Evolutionary conservation across 768 basidiomycete species (phyloP).

Genomic region (Psilocybe tampanensis): DNA sequence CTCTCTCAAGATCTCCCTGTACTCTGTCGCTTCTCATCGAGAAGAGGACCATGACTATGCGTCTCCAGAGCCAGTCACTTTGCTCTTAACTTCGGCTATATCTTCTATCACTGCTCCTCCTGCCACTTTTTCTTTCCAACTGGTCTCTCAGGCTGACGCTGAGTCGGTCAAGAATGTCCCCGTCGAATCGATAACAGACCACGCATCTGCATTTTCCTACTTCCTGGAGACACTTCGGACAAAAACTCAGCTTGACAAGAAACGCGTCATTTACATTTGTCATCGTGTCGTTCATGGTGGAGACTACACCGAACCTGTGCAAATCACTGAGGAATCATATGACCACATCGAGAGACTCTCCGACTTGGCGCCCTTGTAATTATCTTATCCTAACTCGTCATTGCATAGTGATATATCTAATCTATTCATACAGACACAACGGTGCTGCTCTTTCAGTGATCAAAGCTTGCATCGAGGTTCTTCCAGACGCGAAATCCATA

Average conservation of each 20-base stretch:
- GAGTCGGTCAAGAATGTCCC: conserved; percentile 41
- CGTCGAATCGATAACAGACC: conserved; percentile 48
- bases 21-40: conserved; percentile 22
- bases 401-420: neutral
- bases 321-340: conserved; percentile 68
- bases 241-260: conserved; percentile 42
- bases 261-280: conserved; percentile 56
- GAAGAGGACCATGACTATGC: conserved; percentile 5
- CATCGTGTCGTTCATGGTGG: conserved; percentile 91
- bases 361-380: conserved; percentile 79
- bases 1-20: conserved; percentile 83
- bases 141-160: conserved; percentile 21
- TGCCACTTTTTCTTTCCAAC: conserved; percentile 50
- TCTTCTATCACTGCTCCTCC: conserved; percentile 61
- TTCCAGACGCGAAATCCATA: conserved; percentile 73
- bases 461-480: conserved; percentile 55
- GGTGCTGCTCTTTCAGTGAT: conserved; percentile 64
- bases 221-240: conserved; percentile 53
- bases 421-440: conserved; percentile 57
- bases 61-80: conserved; percentile 32
- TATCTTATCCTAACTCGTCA: conserved; percentile 11
- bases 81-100: conserved; percentile 53
- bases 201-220: conserved; percentile 61
- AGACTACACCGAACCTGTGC: conserved; percentile 67
- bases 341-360: conserved; percentile 76